Percentiles rank a stretch among this genome's conserved stretches.
phyloP scores from a whole-genome alignment of 495 filamentous ascomycete genomes.

The Daldinia loculata region DNA sequence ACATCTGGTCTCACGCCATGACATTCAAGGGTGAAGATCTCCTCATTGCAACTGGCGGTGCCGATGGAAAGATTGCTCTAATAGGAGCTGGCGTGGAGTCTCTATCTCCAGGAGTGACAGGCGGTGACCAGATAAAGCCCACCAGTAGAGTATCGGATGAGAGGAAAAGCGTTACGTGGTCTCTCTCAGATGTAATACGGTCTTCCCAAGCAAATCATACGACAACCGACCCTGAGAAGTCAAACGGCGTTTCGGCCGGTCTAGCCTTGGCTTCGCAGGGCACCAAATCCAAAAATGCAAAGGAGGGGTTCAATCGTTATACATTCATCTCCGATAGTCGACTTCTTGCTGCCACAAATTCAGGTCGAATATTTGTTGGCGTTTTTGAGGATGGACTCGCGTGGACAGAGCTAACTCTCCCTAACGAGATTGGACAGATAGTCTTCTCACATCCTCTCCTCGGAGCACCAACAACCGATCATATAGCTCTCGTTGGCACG shows the following conservation, averaged over 20 bases:
- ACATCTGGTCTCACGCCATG: slow-evolving; percentile 83
- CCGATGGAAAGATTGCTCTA: slow-evolving; percentile 71
- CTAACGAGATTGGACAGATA: slow-evolving; percentile 43
- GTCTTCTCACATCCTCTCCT: slow-evolving; percentile 44
- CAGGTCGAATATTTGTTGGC: slow-evolving; percentile 68
- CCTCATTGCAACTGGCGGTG: slow-evolving; percentile 81
- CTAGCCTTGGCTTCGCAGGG: not conserved
- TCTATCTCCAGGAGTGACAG: not conserved
- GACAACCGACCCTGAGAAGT: not conserved
- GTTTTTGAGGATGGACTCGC: slow-evolving; percentile 38
- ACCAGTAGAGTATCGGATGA: slow-evolving; percentile 8
- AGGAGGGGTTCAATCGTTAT: slow-evolving; percentile 69
- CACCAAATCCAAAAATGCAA: slow-evolving; percentile 42
- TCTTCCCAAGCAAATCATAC: slow-evolving; percentile 9
- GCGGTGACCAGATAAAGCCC: not conserved
- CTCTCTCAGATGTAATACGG: slow-evolving; percentile 30
- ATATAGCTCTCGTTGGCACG: slow-evolving; percentile 62
- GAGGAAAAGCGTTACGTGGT: slow-evolving; percentile 20
- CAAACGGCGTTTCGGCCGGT: not conserved
- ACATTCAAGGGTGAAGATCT: slow-evolving; percentile 38
- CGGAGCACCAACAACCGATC: slow-evolving; percentile 23
- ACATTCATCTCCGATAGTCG: slow-evolving; percentile 66
- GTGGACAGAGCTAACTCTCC: slow-evolving; percentile 54
- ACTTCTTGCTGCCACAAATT: slow-evolving; percentile 67
- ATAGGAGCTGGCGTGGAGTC: slow-evolving; percentile 39